Evolutionary conservation across 768 basidiomycete species (phyloP).

Genomic region (Leucocoprinus birnbaumii): DNA sequence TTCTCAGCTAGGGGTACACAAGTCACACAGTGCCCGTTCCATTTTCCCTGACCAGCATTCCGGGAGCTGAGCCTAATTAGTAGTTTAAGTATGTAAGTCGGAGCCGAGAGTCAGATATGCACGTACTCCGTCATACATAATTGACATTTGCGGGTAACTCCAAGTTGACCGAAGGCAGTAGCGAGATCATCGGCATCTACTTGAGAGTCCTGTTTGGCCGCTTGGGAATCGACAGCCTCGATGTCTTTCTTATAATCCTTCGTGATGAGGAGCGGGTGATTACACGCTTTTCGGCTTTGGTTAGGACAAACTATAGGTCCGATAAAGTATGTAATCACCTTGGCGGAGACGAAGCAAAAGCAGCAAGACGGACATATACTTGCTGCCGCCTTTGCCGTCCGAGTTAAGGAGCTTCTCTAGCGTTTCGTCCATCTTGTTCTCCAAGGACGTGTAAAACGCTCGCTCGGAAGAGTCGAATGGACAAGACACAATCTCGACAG

Average conservation of each 20-base stretch:
- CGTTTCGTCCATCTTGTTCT: constrained; percentile 59
- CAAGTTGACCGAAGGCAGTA: constrained; percentile 67
- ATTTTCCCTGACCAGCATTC: constrained; percentile 36
- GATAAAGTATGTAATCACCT: constrained; percentile 45
- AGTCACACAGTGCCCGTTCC: constrained; percentile 50
- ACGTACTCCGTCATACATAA: constrained; percentile 74
- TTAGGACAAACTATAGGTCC: not conserved
- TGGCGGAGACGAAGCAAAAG: constrained; percentile 84
- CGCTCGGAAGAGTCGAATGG: constrained; percentile 75
- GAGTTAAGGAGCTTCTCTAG: constrained; percentile 66
- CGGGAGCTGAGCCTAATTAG: constrained; percentile 31
- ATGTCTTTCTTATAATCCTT: constrained; percentile 71
- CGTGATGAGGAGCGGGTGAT: constrained; percentile 81
- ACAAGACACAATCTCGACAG: constrained; percentile 70
- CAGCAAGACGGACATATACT: constrained; percentile 69
- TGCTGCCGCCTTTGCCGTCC: constrained; percentile 51
- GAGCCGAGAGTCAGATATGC: not conserved
- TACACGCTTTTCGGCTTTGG: constrained; percentile 63
- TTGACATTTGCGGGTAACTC: constrained; percentile 70
- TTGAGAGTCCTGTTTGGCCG: constrained; percentile 47
- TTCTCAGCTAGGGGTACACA: constrained; percentile 56
- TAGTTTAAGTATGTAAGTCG: not conserved
- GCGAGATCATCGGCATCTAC: constrained; percentile 75
- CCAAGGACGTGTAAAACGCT: constrained; percentile 74
- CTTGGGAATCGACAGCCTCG: constrained; percentile 72